Evolutionary conservation across 1,284 basidiomycete species (phyloP).

Genomic region (Ustilago nuda): DNA sequence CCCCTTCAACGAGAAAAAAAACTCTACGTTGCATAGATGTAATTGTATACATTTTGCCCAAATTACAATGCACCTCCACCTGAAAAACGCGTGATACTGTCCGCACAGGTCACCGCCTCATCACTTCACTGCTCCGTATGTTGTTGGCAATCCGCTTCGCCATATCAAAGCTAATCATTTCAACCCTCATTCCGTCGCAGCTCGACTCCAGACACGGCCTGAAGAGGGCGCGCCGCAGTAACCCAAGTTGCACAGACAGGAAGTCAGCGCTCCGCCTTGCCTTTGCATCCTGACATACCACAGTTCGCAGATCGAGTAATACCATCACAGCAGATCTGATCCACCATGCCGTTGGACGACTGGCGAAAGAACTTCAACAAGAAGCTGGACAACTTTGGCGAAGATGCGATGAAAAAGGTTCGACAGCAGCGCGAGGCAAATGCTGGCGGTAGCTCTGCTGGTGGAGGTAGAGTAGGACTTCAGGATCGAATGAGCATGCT

Average conservation of each 20-base stretch:
- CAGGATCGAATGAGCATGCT: slow-evolving; percentile 53
- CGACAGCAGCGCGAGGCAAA: slow-evolving; percentile 49
- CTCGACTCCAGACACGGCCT: background rate
- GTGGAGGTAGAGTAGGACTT: slow-evolving; percentile 19
- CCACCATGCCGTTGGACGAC: slow-evolving; percentile 43
- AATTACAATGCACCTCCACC: background rate
- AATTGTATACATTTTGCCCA: background rate
- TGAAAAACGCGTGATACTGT: background rate
- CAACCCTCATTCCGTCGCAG: background rate
- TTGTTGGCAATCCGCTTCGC: slow-evolving; percentile 6
- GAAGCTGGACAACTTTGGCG: slow-evolving; percentile 53
- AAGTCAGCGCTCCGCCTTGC: background rate
- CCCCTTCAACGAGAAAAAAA: slow-evolving; percentile 14
- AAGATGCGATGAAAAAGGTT: slow-evolving; percentile 44
- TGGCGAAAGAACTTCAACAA: slow-evolving; percentile 53
- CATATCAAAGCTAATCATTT: background rate
- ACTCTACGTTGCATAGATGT: slow-evolving; percentile 5
- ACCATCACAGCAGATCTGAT: background rate
- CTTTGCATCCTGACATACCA: background rate
- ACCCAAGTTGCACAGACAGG: background rate
- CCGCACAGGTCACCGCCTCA: slow-evolving; percentile 22
- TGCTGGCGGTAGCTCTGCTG: slow-evolving; percentile 15
- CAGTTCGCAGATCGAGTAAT: background rate
- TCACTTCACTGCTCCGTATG: background rate
- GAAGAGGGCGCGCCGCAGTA: background rate